Percentiles rank a stretch among this genome's conserved stretches.
Conservation (phyloP, 805 yeast genomes). For the Saturnispora dispora region DNA sequence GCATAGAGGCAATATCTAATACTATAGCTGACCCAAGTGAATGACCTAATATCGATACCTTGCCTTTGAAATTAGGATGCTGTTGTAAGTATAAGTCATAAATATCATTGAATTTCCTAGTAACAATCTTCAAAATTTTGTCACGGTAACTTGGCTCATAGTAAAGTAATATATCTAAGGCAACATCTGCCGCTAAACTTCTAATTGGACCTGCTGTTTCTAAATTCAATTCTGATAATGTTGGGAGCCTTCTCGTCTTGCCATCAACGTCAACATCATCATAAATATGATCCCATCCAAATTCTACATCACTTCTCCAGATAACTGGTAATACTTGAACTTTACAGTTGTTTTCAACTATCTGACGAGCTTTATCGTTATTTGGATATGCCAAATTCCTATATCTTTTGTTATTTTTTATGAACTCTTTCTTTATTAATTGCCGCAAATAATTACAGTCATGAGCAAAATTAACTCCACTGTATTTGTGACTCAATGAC, state of each 20-base stretch:
- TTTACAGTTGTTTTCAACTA: slow-evolving; percentile 35
- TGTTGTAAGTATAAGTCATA: slow-evolving; percentile 48
- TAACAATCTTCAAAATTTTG: slow-evolving; percentile 55
- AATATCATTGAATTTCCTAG: slow-evolving; percentile 51
- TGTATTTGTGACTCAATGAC: slow-evolving; percentile 65
- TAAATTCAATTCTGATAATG: slow-evolving; percentile 62
- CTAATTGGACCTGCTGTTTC: slow-evolving; percentile 72
- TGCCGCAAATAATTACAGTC: slow-evolving; percentile 61
- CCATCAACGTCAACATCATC: slow-evolving; percentile 32
- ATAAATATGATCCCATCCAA: slow-evolving; percentile 38
- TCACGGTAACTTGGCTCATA: slow-evolving; percentile 61
- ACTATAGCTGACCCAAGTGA: slow-evolving; percentile 84
- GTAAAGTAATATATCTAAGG: slow-evolving; percentile 72
- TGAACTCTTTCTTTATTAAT: slow-evolving; percentile 42
- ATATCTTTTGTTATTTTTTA: slow-evolving; percentile 33
- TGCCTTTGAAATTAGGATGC: slow-evolving; percentile 71
- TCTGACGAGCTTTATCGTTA: slow-evolving; percentile 12
- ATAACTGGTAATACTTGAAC: slow-evolving; percentile 84
- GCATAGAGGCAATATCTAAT: slow-evolving; percentile 60
- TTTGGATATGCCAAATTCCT: slow-evolving; percentile 30
- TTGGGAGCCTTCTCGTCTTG: slow-evolving; percentile 38
- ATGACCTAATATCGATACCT: slow-evolving; percentile 80
- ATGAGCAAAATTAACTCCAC: slow-evolving; percentile 79
- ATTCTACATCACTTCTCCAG: slow-evolving; percentile 78
- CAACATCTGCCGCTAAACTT: slow-evolving; percentile 75